Evolutionary conservation across 164 flowering plant genomes (phyloP).

Genomic region (Vitis rupestris): DNA sequence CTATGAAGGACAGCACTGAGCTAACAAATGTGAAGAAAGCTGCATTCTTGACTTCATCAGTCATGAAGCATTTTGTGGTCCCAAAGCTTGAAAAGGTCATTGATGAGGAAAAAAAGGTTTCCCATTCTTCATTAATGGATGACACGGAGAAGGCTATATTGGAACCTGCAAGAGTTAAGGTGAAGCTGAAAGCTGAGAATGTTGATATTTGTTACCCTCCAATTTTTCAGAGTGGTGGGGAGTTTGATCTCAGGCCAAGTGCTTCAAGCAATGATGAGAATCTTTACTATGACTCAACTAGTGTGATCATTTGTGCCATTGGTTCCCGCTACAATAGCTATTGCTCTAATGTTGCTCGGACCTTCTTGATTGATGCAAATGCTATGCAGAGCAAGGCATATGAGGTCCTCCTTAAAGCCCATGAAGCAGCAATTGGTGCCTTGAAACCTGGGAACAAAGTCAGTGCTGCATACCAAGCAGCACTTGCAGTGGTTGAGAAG

Average conservation of each 20-base stretch:
- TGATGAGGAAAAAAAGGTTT: constrained; percentile 74
- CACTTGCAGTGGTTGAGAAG: constrained; percentile 52
- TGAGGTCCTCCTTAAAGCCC: constrained; percentile 75
- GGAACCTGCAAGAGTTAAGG: constrained; percentile 58
- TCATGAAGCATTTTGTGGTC: constrained; percentile 70
- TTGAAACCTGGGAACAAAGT: constrained; percentile 65
- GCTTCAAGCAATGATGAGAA: constrained; percentile 74
- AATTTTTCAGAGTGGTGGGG: constrained; percentile 82
- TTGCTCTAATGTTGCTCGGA: constrained; percentile 78
- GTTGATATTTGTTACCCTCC: constrained; percentile 92
- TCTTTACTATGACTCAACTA: constrained; percentile 66
- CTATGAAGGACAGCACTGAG: constrained; percentile 65
- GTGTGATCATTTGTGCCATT: constrained; percentile 73
- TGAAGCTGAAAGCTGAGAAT: constrained; percentile 75
- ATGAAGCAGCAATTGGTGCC: constrained; percentile 67
- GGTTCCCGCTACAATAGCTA: constrained; percentile 75
- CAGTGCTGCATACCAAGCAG: constrained; percentile 56
- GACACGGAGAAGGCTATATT: constrained; percentile 69
- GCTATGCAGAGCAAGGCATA: constrained; percentile 74
- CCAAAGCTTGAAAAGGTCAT: constrained; percentile 75
- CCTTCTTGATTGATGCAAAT: constrained; percentile 67
- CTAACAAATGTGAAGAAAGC: constrained; percentile 65
- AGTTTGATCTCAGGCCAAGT: constrained; percentile 76
- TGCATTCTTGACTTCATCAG: constrained; percentile 56
- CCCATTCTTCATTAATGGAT: constrained; percentile 75